phyloP scores from a whole-genome alignment of 2,329 filamentous ascomycete genomes.

The Arthrobotrys sinensis region DNA sequence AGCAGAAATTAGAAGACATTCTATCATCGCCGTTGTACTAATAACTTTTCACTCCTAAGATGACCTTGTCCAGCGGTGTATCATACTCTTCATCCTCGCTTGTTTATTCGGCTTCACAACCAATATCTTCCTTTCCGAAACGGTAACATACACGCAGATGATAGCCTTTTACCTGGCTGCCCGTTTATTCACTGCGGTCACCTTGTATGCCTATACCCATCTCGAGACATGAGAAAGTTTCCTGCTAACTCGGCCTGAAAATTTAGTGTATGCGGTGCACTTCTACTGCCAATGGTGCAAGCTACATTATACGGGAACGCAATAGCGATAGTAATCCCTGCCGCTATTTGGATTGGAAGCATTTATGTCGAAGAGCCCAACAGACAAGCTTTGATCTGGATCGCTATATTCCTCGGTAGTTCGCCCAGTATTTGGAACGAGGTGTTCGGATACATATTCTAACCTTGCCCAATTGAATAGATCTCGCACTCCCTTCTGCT shows the following conservation, averaged over 20 bases:
- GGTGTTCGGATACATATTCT: neutral
- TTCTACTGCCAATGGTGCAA: slow-evolving; percentile 72
- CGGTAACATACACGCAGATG: slow-evolving; percentile 74
- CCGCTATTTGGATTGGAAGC: slow-evolving; percentile 74
- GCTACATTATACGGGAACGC: slow-evolving; percentile 65
- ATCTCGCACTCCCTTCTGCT: slow-evolving; percentile 67
- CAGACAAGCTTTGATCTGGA: slow-evolving; percentile 73
- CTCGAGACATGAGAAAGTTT: neutral
- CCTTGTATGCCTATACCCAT: slow-evolving; percentile 22
- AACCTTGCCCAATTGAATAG: slow-evolving; percentile 55
- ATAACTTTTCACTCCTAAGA: slow-evolving; percentile 65
- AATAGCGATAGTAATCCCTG: slow-evolving; percentile 69
- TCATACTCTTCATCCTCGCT: slow-evolving; percentile 75
- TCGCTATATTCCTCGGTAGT: slow-evolving; percentile 72
- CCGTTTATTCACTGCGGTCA: slow-evolving; percentile 69
- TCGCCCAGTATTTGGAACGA: slow-evolving; percentile 67
- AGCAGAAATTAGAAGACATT: neutral
- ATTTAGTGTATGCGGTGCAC: slow-evolving; percentile 26
- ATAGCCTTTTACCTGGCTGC: slow-evolving; percentile 76
- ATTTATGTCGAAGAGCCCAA: slow-evolving; percentile 73
- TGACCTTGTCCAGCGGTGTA: slow-evolving; percentile 74
- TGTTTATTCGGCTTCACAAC: slow-evolving; percentile 77
- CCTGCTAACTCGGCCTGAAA: slow-evolving; percentile 14
- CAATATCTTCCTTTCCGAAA: slow-evolving; percentile 75
- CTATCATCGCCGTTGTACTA: neutral